Base-by-base conservation (phyloP, 2,329 filamentous ascomycete species). In the Chalara sp. region DNA sequence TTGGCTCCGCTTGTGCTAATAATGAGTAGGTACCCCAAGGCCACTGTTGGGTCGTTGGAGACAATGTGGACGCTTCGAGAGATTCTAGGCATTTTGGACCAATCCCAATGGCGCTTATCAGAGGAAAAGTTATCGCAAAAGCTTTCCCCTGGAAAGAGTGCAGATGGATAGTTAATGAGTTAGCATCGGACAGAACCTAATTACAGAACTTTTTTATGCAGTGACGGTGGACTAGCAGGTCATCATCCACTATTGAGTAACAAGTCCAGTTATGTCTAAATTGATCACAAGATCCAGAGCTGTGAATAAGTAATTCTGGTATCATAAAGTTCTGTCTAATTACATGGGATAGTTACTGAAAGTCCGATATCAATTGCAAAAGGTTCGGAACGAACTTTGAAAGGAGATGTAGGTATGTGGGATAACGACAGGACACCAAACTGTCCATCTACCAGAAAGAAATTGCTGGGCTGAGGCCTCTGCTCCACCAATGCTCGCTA, bases 71-170 rank as follows among this genome's bases (percentile, higher is more conserved):
- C 3, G 86, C 80, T 62, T 96, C 90, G 29, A 75, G 89, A 57
- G 93, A 99, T 72, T 96, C 90, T 42, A 82, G 93, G 55, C 75
- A 83, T 40, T 96, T 86, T 70, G 93, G 93, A 0, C 89, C 93
- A 0, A 67, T 99, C 31, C 93, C 93, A 1, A 72, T 99, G 63
- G 92, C 81, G 1, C 72, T 99, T 56, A 80, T 99, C 43, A 83
- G 79, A 61, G 90, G 90, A 44, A 97, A 95, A 66, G 83, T 93
- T 2, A 70, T 92, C 39, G 85, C 78, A 56, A 81, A 71, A 55
- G 61, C 73, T 1, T 72, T 78, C 54, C 78, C 80, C 1, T 74
- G 73, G 63, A 68, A 65, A 8, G 74, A 76, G 61, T 71, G 75
- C 44, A 67, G 68, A 43, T 80, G 74, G 72, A 69, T 84, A 13